phyloP scores from a whole-genome alignment of 139 green algal species.

The Tetraselmis striata region DNA sequence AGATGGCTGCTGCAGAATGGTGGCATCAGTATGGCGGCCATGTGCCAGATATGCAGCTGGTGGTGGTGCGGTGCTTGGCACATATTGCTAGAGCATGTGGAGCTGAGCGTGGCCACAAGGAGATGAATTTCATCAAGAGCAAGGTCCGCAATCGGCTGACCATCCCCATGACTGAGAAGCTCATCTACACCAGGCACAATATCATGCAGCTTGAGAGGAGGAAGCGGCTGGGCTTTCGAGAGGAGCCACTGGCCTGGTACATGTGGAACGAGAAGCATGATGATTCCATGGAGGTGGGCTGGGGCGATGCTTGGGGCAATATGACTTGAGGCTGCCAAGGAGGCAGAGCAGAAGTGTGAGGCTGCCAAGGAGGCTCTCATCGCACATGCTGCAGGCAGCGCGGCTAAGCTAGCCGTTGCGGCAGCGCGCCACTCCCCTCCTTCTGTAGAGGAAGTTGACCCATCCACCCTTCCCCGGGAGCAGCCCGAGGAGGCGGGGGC shows the following conservation, averaged over 20 bases:
- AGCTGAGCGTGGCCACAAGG: not conserved
- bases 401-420: not conserved
- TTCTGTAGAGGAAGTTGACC: not conserved
- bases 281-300: not conserved
- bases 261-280: not conserved
- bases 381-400: not conserved
- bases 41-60: not conserved
- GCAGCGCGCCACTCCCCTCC: not conserved
- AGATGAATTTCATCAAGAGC: constrained; percentile 1
- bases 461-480: not conserved
- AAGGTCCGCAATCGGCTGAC: not conserved
- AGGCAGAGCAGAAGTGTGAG: not conserved
- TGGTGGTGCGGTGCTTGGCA: not conserved
- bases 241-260: not conserved
- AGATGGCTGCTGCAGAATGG: not conserved
- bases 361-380: not conserved
- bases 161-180: not conserved
- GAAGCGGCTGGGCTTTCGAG: not conserved
- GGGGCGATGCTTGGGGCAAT: not conserved
- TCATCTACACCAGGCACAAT: not conserved
- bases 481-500: not conserved
- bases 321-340: not conserved
- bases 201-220: not conserved
- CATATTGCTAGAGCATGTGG: not conserved
- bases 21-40: not conserved